Evolutionary conservation across 371 early-diverging fungal genomes (phyloP), one percentile per base, ranked within the genome.

Genomic region (Smittium culicis): DNA sequence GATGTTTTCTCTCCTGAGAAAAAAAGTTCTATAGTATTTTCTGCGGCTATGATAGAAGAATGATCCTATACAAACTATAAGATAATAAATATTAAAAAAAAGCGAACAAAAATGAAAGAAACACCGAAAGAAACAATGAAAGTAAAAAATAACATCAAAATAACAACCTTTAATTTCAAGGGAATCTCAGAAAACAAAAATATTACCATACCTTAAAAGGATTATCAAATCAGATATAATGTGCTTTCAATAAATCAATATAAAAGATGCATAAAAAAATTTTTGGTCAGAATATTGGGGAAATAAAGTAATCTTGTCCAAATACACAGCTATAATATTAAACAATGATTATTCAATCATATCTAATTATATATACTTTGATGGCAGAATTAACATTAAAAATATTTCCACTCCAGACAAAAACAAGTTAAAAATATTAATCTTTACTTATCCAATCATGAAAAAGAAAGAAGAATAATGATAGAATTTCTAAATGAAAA

Each of bases 181-280:
- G 60, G 60, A 32, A 59, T 59, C 5, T 27, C 60, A 27, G 60
- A 32, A 29, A 59, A 59, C 60, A 29, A 29, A 29, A 59, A 59
- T 29, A 27, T 59, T 59, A 16, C 28, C 28, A 29, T 59, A 29
- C 60, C 32, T 59, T 11, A 59, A 59, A 11, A 14, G 5, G 5
- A 11, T 29, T 29, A 59, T 59, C 32, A 59, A 59, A 32, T 27
- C 60, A 29, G 60, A 59, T 32, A 32, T 59, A 59, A 25, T 63
- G 31, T 63, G 28, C n/a, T 63, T 63, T 30, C 63, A 63, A 63
- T 20, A 63, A n/a, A 32, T 27, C 11, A n/a, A 63, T 32, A 63
- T 63, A 8, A 63, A 63, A 63, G 34, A 63, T n/a, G 34, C 31
- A 32, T 20, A 63, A 31, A 32, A 34, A 30, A 63, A 31, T 63